These are phyloP conservation scores for Lobosporangium transversale DNA, from an alignment of 192 early-diverging fungal species.

Conservation along the genomic window DNA sequence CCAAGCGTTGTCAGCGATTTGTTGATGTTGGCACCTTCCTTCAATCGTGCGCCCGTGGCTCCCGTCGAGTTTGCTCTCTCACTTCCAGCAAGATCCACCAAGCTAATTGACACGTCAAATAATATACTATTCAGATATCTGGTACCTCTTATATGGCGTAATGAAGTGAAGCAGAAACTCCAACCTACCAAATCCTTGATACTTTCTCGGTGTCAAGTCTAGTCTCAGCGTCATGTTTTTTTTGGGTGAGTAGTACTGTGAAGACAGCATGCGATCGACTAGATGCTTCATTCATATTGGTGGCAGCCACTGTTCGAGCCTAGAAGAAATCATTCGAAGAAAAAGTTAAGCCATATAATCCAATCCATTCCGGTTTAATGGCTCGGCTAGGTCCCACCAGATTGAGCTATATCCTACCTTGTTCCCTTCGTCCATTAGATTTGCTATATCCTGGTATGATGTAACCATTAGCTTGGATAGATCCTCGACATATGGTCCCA, in stretches of 20 bases:
- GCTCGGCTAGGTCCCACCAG: too few species aligned
- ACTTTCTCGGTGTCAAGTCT: slow-evolving; percentile 77
- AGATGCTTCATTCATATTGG: slow-evolving; percentile 94
- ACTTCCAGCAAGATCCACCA: slow-evolving; percentile 95
- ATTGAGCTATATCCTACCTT: slow-evolving; percentile 61
- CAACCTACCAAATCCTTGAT: slow-evolving; percentile 75
- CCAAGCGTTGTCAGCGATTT: slow-evolving; percentile 90
- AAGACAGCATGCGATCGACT: slow-evolving; percentile 91
- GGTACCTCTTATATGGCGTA: too few species aligned
- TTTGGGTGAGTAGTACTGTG: slow-evolving; percentile 78
- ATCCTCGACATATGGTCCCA: slow-evolving; percentile 93
- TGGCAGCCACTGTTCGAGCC: slow-evolving; percentile 91
- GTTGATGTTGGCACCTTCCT: slow-evolving; percentile 96
- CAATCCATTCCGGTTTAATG: too few species aligned
- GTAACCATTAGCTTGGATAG: slow-evolving; percentile 84
- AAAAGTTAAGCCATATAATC: not conserved
- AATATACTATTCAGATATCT: too few species aligned
- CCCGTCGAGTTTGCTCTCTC: slow-evolving; percentile 90
- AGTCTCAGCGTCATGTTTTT: slow-evolving; percentile 57
- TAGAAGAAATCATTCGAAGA: slow-evolving; percentile 18
- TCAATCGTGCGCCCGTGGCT: slow-evolving; percentile 83
- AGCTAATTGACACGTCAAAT: too few species aligned
- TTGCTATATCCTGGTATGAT: slow-evolving; percentile 73
- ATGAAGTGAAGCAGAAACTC: too few species aligned
- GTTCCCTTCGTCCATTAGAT: slow-evolving; percentile 84